Percentiles rank a stretch among this genome's conserved stretches.
phyloP scores from a whole-genome alignment of 2,329 filamentous ascomycete genomes.

The Hypoxylon rubiginosum region DNA sequence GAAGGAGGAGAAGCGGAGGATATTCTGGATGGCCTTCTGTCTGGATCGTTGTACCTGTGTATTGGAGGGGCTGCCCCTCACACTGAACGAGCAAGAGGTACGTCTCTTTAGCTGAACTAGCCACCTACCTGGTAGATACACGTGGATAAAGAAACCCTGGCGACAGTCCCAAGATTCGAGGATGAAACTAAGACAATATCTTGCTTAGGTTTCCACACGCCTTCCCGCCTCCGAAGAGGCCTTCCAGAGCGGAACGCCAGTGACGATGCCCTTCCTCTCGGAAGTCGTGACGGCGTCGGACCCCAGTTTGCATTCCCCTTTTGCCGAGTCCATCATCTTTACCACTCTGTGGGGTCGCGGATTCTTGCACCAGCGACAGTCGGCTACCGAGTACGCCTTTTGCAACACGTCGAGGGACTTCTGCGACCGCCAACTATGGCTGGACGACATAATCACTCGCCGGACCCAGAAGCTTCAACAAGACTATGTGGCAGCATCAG shows the following conservation, averaged over 20 bases:
- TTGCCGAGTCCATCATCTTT: slow-evolving; percentile 52
- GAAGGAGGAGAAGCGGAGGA: slow-evolving; percentile 54
- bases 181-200: slow-evolving; percentile 14
- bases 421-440: slow-evolving; percentile 24
- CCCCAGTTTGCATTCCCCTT: slow-evolving; percentile 40
- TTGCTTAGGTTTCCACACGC: slow-evolving; percentile 51
- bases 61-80: slow-evolving; percentile 49
- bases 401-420: slow-evolving; percentile 14
- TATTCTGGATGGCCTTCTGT: slow-evolving; percentile 57
- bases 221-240: slow-evolving; percentile 54
- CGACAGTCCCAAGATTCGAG: background rate
- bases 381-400: background rate
- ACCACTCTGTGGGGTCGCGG: slow-evolving; percentile 45
- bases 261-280: slow-evolving; percentile 47
- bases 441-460: slow-evolving; percentile 14
- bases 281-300: slow-evolving; percentile 47
- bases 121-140: too few relatives aligned
- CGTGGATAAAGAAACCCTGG: background rate
- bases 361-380: slow-evolving; percentile 22
- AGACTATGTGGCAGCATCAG: slow-evolving; percentile 16
- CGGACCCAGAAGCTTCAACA: slow-evolving; percentile 16
- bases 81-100: slow-evolving; percentile 50
- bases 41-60: slow-evolving; percentile 55
- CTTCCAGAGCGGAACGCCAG: slow-evolving; percentile 53
- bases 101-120: background rate